These are phyloP conservation scores for Trametes sp. DNA, from an alignment of 1,284 basidiomycete genomes.

Conservation along the genomic window DNA sequence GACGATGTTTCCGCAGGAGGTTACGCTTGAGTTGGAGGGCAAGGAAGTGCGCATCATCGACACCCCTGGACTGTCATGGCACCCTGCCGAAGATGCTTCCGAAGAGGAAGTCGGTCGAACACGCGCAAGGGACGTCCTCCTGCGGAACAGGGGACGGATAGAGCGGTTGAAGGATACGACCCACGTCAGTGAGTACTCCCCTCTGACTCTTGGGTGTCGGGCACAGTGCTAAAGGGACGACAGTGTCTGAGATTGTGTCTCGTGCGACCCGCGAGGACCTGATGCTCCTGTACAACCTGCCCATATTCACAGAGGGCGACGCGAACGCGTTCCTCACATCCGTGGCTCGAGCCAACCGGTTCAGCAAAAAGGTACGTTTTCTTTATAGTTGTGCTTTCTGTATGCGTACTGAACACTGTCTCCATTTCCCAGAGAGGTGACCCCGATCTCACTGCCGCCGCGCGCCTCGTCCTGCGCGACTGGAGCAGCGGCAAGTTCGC, in stretches of 20 bases:
- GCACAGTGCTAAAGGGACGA: background rate
- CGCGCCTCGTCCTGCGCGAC: conserved; percentile 87
- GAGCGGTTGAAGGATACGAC: conserved; percentile 90
- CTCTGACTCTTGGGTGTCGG: background rate
- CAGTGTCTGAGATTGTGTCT: conserved; percentile 80
- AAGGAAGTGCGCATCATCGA: conserved; percentile 74
- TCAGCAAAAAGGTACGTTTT: conserved; percentile 81
- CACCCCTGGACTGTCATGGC: conserved; percentile 83
- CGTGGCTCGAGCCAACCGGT: conserved; percentile 81
- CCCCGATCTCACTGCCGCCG: conserved; percentile 81
- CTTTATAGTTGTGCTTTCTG: background rate
- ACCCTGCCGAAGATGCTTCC: conserved; percentile 48
- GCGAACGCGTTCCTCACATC: conserved; percentile 82
- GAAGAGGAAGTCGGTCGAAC: conserved; percentile 53
- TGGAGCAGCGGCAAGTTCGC: conserved; percentile 87
- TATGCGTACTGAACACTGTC: background rate
- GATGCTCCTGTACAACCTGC: conserved; percentile 90
- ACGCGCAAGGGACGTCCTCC: conserved; percentile 74
- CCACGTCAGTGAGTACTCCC: conserved; percentile 65
- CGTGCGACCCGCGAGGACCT: conserved; percentile 83
- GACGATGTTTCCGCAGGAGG: conserved; percentile 71
- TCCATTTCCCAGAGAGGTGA: conserved; percentile 67
- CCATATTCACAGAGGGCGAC: conserved; percentile 81
- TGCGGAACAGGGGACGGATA: conserved; percentile 86
- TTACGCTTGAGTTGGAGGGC: conserved; percentile 54